Evolutionary conservation across 1,284 basidiomycete genomes (phyloP), one percentile per base, ranked within the genome.

Genomic region (Trichosporon asahii): DNA sequence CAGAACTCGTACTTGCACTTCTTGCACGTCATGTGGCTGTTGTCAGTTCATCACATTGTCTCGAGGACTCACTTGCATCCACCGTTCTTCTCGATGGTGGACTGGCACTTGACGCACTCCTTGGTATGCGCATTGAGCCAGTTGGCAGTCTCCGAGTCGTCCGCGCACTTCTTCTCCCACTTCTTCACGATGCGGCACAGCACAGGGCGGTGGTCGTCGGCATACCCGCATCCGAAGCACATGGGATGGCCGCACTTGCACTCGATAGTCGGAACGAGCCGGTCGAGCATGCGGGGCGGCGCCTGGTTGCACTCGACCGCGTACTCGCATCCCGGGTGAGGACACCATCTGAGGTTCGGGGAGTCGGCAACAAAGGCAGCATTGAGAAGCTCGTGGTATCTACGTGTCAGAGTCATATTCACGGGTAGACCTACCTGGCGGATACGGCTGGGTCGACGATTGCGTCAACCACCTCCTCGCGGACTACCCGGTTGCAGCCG

Each of bases 121-220:
- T 99, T 98, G 65, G 96, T 99, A 82, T 99, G 98, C 76, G 95
- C 98, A 87, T 93, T 94, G 85, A 99, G 95, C 96, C 96, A 99
- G 82, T 99, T 98, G 49, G 95, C 94, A 21, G 96, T 99, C 86
- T 99, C 97, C 75, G 92, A 94, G 80, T 99, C 96, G 81, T 99
- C 96, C 68, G 90, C 89, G 83, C 96, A 98, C 84, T 99, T 99
- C 88, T 93, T 94, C 78, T 97, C 85, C 97, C 97, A 99, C 84
- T 94, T 88, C 85, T 88, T 91, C 76, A 95, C 93, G 29, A 97
- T 90, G 11, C 85, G 86, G 84, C 96, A 99, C 64, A 97, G 88
- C 60, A 96, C 90, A 0, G 96, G 96, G 33, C 94, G 88, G 81
- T 99, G 96, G 78, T 96, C 94, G 73, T 86, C 88, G 76, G 92